These are phyloP conservation scores for Pythium guiyangense DNA, from an alignment of 352 stramenopile genomes.

Conservation along the genomic window DNA sequence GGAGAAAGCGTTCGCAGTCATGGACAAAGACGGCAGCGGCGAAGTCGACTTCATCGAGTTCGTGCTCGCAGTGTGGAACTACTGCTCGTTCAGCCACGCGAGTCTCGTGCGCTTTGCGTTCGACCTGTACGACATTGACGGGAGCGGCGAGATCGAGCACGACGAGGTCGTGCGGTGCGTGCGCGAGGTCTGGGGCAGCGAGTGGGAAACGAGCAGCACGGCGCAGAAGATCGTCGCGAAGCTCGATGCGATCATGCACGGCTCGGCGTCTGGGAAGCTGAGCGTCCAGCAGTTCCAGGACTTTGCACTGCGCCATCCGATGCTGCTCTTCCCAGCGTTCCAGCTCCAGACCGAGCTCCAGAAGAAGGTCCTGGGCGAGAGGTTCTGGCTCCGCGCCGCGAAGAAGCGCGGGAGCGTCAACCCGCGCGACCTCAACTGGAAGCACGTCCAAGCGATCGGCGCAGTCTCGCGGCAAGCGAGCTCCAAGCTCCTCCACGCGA, in stretches of 20 bases:
- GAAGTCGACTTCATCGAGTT: slow-evolving; percentile 76
- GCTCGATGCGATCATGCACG: slow-evolving; percentile 40
- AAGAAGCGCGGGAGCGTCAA: slow-evolving; percentile 33
- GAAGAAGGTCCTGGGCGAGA: slow-evolving; percentile 45
- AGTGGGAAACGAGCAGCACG: slow-evolving; percentile 43
- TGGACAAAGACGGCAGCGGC: slow-evolving; percentile 61
- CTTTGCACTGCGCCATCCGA: slow-evolving; percentile 49
- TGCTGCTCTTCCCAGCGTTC: slow-evolving; percentile 68
- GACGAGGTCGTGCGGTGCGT: slow-evolving; percentile 43
- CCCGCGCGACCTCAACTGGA: slow-evolving; percentile 31
- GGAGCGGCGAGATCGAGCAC: slow-evolving; percentile 63
- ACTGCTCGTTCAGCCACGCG: slow-evolving; percentile 62
- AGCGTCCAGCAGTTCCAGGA: slow-evolving; percentile 43
- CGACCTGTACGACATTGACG: slow-evolving; percentile 68
- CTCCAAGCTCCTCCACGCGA: slow-evolving; percentile 15
- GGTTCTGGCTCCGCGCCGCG: slow-evolving; percentile 49
- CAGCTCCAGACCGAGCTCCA: slow-evolving; percentile 64
- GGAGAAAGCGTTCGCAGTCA: slow-evolving; percentile 68
- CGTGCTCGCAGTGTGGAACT: slow-evolving; percentile 71
- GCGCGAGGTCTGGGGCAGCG: slow-evolving; percentile 51
- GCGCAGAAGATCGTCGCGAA: slow-evolving; percentile 59
- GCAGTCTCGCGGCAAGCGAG: slow-evolving; percentile 23
- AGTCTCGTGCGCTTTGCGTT: slow-evolving; percentile 69
- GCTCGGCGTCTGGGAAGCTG: slow-evolving; percentile 27
- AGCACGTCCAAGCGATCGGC: slow-evolving; percentile 25